These are phyloP conservation scores for Pseudocercospora macadamiae DNA, from an alignment of 2,329 filamentous ascomycete genomes.

Conservation along the genomic window DNA sequence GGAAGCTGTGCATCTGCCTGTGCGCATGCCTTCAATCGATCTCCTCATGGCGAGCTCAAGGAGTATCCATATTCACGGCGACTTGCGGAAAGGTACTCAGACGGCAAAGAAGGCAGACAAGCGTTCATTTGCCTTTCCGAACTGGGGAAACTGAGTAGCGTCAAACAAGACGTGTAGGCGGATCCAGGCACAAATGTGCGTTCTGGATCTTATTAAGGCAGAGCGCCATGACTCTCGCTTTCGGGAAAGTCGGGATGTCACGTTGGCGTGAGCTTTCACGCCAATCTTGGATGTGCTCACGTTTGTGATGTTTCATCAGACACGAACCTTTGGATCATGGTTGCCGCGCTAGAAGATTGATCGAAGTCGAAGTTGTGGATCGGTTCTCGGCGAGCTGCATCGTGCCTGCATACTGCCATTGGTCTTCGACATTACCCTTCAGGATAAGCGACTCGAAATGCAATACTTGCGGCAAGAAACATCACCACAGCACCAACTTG, in stretches of 20 bases:
- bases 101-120: background rate
- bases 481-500: no score
- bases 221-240: constrained; percentile 1
- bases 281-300: background rate
- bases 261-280: background rate
- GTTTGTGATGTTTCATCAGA: no score
- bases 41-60: background rate
- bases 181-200: background rate
- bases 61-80: background rate
- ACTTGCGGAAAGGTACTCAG: background rate
- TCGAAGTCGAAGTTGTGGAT: no score
- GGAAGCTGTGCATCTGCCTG: background rate
- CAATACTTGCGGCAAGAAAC: no score
- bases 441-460: no score
- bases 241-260: background rate
- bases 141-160: background rate
- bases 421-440: no score
- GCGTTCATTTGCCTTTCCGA: background rate
- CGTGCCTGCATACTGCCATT: no score
- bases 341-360: no score
- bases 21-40: background rate
- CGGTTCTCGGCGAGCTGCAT: no score
- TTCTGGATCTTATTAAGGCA: background rate
- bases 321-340: no score
- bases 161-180: background rate